Conservation (phyloP, 2,329 filamentous ascomycete species). For the Sphaerostilbella broomeana region DNA sequence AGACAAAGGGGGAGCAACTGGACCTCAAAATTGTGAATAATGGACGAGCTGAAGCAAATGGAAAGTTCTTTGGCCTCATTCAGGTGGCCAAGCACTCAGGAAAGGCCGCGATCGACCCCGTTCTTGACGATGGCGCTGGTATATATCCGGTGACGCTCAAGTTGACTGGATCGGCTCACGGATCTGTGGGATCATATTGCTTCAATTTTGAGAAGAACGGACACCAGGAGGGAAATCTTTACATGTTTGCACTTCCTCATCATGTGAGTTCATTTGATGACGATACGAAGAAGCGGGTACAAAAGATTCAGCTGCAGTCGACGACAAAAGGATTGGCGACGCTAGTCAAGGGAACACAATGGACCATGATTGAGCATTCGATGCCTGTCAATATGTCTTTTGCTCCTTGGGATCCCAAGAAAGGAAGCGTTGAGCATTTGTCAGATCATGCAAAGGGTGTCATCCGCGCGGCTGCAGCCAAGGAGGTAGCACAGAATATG, state of each 20-base stretch:
- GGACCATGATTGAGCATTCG: slow-evolving; percentile 70
- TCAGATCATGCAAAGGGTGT: slow-evolving; percentile 47
- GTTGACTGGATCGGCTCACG: slow-evolving; percentile 57
- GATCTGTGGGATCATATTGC: slow-evolving; percentile 60
- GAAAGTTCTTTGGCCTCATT: slow-evolving; percentile 67
- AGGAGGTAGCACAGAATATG: slow-evolving; percentile 73
- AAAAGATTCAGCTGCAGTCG: slow-evolving; percentile 61
- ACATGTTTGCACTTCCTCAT: slow-evolving; percentile 87
- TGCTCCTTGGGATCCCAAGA: slow-evolving; percentile 63
- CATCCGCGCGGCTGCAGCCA: slow-evolving; percentile 57
- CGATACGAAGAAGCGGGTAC: slow-evolving; percentile 42
- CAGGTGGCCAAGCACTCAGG: slow-evolving; percentile 75
- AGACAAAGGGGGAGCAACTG: slow-evolving; percentile 51
- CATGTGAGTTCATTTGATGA: slow-evolving; percentile 70
- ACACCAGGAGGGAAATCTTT: slow-evolving; percentile 49
- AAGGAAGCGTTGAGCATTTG: slow-evolving; percentile 40
- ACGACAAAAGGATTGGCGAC: slow-evolving; percentile 79
- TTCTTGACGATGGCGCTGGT: slow-evolving; percentile 71
- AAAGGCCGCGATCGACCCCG: slow-evolving; percentile 47
- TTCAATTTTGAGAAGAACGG: slow-evolving; percentile 70
- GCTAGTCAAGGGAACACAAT: slow-evolving; percentile 63
- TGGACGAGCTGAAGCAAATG: slow-evolving; percentile 55
- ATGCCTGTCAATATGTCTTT: slow-evolving; percentile 72
- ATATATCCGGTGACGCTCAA: slow-evolving; percentile 61
- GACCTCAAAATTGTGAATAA: slow-evolving; percentile 63